Evolutionary conservation across 768 basidiomycete species (phyloP), one percentile per base, ranked within the genome.

Genomic region (Termitomyces titanicus): DNA sequence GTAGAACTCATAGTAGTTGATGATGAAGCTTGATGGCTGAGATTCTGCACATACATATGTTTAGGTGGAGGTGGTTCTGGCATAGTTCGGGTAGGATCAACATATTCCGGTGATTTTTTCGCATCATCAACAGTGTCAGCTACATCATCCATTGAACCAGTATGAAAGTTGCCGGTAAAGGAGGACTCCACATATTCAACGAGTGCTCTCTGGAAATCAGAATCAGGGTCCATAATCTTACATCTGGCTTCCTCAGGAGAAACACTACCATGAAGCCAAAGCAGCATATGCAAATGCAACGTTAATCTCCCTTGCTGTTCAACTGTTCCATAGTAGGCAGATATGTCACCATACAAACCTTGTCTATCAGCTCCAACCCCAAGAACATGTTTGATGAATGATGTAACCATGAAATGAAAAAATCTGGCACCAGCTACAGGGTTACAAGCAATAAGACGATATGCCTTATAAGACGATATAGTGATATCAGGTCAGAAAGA

Each of bases 371-470:
- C 35, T 15, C 47, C 57, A 38, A 60, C 51, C 8, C 68, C 66
- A 2, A 73, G 53, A 1, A 62, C 54, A 56, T 70, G 57, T 12
- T 60, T 58, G 0, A 74, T 61, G 47, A 71, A 67, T 1, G 59
- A 40, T 3, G 64, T 17, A 0, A 68, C 63, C 56, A 72, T 63
- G 13, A 66, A 64, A 47, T 71, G 53, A 54, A 72, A 74, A 46
- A 74, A 72, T 5, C 67, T 39, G 0, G 71, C 68, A 20, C 60
- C 61, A 3, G 69, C 70, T 5, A 70, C 69, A 2, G 70, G 71
- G 34, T 61, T 61, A 1, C 40, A 15, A 7, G 56, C 43, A 15
- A 58, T 55, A 0, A 58, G 45, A 1, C 53, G 4, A 18, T 50
- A 52, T 29, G 35, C 38, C 17, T 55, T 11, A 49, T 58, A 46